Conservation (phyloP, 805 yeast species). For the Kluyveromyces dobzhanskii region DNA sequence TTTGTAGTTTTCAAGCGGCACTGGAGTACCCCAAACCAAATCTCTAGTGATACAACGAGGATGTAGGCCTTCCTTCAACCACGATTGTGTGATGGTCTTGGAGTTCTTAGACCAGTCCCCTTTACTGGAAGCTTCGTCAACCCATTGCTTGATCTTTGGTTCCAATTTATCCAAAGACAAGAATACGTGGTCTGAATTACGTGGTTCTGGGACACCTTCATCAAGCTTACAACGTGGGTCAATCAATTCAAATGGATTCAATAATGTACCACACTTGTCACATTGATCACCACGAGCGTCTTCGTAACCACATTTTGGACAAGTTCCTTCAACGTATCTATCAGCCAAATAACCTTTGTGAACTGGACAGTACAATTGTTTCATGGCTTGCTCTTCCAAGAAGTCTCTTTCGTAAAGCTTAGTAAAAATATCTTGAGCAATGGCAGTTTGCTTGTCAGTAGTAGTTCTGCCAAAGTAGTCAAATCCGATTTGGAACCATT, state of each 20-base stretch:
- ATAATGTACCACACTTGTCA: constrained; percentile 85
- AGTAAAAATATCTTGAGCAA: constrained; percentile 87
- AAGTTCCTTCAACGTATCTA: constrained; percentile 92
- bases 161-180: constrained; percentile 78
- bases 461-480: constrained; percentile 97
- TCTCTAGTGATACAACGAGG: constrained; percentile 98
- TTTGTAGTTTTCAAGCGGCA: constrained; percentile 78
- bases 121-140: constrained; percentile 50
- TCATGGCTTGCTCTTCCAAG: constrained; percentile 79
- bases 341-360: constrained; percentile 93
- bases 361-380: constrained; percentile 83
- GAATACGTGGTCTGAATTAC: constrained; percentile 79
- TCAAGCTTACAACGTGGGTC: constrained; percentile 95
- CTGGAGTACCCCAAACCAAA: constrained; percentile 97
- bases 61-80: constrained; percentile 89
- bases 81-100: constrained; percentile 76
- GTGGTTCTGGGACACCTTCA: constrained; percentile 68
- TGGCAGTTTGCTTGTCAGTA: constrained; percentile 82
- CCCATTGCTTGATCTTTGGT: constrained; percentile 66
- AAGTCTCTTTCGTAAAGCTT: constrained; percentile 67
- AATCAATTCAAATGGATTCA: constrained; percentile 88
- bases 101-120: constrained; percentile 93
- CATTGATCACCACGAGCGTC: constrained; percentile 99
- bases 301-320: constrained; percentile 90
- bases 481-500: constrained; percentile 94